A percentile compares a stretch with the other conserved stretches of the same genome.
These are phyloP conservation scores for Syzygium grande DNA, from an alignment of 345 rosid species.

Conservation along the genomic window DNA sequence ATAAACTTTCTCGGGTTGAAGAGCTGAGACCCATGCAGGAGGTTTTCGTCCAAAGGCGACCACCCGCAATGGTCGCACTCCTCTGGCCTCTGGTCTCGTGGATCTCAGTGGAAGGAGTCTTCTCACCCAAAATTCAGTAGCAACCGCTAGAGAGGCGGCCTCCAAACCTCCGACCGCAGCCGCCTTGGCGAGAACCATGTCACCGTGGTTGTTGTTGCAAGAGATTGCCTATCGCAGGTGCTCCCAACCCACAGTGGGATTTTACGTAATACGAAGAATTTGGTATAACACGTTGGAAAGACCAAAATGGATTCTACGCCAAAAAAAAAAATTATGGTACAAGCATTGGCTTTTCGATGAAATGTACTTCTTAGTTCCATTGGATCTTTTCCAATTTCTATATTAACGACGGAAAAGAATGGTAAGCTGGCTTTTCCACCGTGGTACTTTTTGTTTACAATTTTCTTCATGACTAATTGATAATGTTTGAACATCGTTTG, in stretches of 20 bases:
- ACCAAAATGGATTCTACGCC: not conserved
- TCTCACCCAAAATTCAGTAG: not conserved
- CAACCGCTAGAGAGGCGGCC: not conserved
- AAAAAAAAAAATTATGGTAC: not conserved
- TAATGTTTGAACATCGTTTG: not conserved
- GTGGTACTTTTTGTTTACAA: not conserved
- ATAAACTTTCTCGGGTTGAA: not conserved
- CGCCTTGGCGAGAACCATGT: not conserved
- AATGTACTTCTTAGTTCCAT: not conserved
- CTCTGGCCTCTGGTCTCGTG: not conserved
- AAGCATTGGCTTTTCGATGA: not conserved
- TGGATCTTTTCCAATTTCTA: not conserved
- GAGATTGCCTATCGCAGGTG: not conserved
- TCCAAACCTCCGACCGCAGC: not conserved
- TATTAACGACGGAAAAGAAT: not conserved
- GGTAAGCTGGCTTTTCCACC: not conserved
- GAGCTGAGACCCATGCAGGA: not conserved
- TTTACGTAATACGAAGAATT: not conserved
- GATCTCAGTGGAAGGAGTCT: not conserved
- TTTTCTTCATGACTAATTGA: not conserved
- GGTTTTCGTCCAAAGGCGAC: not conserved
- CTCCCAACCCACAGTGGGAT: too few relatives aligned
- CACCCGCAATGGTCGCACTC: not conserved
- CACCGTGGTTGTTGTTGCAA: not conserved
- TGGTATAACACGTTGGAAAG: not conserved